Percentiles rank a stretch among this genome's conserved stretches.
Conservation (phyloP, 768 basidiomycete genomes). For the Trametes gibbosa region DNA sequence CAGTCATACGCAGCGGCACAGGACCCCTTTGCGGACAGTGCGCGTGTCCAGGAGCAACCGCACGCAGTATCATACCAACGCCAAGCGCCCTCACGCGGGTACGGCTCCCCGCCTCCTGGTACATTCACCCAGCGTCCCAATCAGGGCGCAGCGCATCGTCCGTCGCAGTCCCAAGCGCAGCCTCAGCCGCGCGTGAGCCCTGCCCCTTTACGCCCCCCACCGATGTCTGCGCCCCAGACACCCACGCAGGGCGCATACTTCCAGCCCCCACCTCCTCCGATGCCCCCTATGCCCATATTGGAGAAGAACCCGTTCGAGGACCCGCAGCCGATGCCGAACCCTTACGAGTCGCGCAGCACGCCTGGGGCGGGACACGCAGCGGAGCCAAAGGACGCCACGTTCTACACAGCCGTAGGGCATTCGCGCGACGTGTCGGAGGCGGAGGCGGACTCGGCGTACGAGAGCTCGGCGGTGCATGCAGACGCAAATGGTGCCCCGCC, state of each 20-base stretch:
- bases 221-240: conserved; percentile 2
- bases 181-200: background rate
- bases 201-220: background rate
- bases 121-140: background rate
- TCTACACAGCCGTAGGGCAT: conserved; percentile 13
- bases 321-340: conserved; percentile 14
- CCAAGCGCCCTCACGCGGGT: conserved; percentile 12
- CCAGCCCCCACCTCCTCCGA: conserved; percentile 4
- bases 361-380: conserved; percentile 4
- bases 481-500: background rate
- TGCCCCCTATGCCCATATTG: background rate
- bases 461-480: background rate
- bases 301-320: conserved; percentile 13
- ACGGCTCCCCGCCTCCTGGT: conserved; percentile 18
- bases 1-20: background rate
- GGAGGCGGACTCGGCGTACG: conserved; percentile 2
- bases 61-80: conserved; percentile 12
- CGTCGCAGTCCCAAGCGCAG: conserved; percentile 4
- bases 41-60: background rate
- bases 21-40: conserved; percentile 19
- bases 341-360: conserved; percentile 2
- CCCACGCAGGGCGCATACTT: conserved; percentile 5
- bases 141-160: conserved; percentile 1
- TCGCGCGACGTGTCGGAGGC: conserved; percentile 3
- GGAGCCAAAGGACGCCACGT: conserved; percentile 18